A percentile compares a stretch with the other conserved stretches of the same genome.
Conservation (phyloP, 1,139 yeast genomes). For the Protomyces macrosporus region DNA sequence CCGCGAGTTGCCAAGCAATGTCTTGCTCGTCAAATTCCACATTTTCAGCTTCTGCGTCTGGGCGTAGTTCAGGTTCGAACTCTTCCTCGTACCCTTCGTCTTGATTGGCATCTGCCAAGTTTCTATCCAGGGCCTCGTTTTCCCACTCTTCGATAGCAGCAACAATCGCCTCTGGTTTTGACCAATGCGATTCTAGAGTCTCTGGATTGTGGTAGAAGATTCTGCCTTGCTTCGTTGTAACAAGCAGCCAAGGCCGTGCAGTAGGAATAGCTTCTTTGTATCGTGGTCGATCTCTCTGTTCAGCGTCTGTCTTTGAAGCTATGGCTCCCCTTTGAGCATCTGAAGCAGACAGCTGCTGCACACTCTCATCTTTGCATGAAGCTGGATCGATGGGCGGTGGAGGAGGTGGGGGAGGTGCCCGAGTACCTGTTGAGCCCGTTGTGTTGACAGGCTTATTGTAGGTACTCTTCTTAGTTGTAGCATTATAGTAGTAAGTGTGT, state of each 20-base stretch:
- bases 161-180: slow-evolving; percentile 40
- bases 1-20: slow-evolving; percentile 32
- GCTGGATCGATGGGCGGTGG: background rate
- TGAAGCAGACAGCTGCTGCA: background rate
- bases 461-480: slow-evolving; percentile 36
- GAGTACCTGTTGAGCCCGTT: background rate
- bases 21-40: slow-evolving; percentile 32
- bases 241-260: slow-evolving; percentile 42
- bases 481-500: slow-evolving; percentile 37
- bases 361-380: background rate
- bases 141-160: slow-evolving; percentile 33
- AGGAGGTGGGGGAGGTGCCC: background rate
- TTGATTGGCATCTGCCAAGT: background rate
- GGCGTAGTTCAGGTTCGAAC: slow-evolving; percentile 30
- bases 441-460: slow-evolving; percentile 34
- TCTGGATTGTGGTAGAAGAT: slow-evolving; percentile 44
- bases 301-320: no score
- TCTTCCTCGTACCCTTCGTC: slow-evolving; percentile 22
- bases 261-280: slow-evolving; percentile 18
- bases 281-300: slow-evolving; percentile 25
- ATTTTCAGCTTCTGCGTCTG: slow-evolving; percentile 29
- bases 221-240: slow-evolving; percentile 45
- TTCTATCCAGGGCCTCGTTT: slow-evolving; percentile 3
- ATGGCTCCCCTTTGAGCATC: background rate
- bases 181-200: slow-evolving; percentile 41